phyloP scores from a whole-genome alignment of 73 alveolate species.

The Paramecium biaurelia region DNA sequence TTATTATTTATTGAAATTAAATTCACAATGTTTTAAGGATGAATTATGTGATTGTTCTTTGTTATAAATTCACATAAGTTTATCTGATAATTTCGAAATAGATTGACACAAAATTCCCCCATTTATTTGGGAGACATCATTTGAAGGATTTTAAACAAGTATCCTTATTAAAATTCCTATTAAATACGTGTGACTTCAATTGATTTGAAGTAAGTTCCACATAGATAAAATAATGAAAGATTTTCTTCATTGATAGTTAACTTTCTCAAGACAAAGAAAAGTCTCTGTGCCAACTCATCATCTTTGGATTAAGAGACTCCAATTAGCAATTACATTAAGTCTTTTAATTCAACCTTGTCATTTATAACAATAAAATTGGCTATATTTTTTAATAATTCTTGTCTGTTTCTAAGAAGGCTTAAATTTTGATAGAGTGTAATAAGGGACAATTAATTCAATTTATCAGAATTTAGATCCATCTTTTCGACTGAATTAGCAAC shows the following conservation, averaged over 20 bases:
- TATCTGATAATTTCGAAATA: not conserved
- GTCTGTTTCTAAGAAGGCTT: not conserved
- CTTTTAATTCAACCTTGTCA: not conserved
- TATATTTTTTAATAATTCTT: not conserved
- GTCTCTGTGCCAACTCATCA: not conserved
- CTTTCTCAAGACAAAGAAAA: not conserved
- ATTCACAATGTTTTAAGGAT: not conserved
- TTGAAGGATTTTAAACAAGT: not conserved
- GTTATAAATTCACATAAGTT: not conserved
- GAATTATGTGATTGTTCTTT: not conserved
- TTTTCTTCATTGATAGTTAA: not conserved
- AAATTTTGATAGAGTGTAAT: not conserved
- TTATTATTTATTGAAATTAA: not conserved
- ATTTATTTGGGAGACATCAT: not conserved
- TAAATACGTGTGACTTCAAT: not conserved
- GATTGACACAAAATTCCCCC: not conserved
- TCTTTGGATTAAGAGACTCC: conserved; percentile 13
- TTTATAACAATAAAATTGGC: not conserved
- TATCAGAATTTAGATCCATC: not conserved
- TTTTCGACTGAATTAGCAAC: not conserved
- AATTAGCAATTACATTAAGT: not conserved
- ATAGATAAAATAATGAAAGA: not conserved
- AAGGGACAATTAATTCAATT: not conserved
- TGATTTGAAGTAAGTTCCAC: not conserved
- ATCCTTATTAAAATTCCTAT: not conserved